phyloP scores from a whole-genome alignment of 78 protist species.

The Emiliania huxleyi region DNA sequence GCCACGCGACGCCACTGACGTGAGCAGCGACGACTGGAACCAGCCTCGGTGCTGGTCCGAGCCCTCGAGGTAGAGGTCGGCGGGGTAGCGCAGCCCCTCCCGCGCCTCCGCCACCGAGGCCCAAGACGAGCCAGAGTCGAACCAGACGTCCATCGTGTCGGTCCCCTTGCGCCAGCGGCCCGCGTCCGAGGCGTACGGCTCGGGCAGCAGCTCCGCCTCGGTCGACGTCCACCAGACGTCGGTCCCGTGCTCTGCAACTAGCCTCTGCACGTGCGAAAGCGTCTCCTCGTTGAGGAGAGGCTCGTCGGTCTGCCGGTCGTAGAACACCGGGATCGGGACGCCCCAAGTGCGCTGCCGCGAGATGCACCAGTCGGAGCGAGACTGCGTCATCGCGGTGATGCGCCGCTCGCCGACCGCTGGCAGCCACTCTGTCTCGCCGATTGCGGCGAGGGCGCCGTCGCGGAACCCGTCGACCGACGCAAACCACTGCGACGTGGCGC shows the following conservation, averaged over 20 bases:
- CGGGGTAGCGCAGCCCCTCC: background rate
- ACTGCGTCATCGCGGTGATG: conserved; percentile 59
- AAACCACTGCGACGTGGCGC: conserved; percentile 58
- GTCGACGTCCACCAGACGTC: conserved; percentile 74
- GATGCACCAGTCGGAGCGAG: conserved; percentile 88
- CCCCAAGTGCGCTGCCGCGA: conserved; percentile 93
- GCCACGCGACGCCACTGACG: conserved; percentile 30
- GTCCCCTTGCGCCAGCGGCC: conserved; percentile 49
- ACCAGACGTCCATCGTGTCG: conserved; percentile 97
- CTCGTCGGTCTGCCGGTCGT: conserved; percentile 38
- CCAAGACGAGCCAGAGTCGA: conserved; percentile 90
- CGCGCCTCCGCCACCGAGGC: background rate
- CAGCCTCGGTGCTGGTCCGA: conserved; percentile 90
- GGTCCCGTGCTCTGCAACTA: conserved; percentile 70
- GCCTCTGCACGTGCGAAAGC: conserved; percentile 53
- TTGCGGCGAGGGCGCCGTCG: background rate
- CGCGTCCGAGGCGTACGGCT: background rate
- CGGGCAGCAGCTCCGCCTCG: conserved; percentile 72
- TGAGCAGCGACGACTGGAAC: conserved; percentile 88
- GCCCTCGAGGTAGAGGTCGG: conserved; percentile 43
- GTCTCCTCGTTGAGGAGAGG: conserved; percentile 33
- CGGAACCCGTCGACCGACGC: conserved; percentile 50
- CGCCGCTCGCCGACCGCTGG: conserved; percentile 35
- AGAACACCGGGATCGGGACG: conserved; percentile 93
- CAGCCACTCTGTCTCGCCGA: conserved; percentile 12